A percentile compares a stretch with the other conserved stretches of the same genome.
phyloP scores from a whole-genome alignment of 108 stramenopile genomes.

The Aurantiochytrium sp. region DNA sequence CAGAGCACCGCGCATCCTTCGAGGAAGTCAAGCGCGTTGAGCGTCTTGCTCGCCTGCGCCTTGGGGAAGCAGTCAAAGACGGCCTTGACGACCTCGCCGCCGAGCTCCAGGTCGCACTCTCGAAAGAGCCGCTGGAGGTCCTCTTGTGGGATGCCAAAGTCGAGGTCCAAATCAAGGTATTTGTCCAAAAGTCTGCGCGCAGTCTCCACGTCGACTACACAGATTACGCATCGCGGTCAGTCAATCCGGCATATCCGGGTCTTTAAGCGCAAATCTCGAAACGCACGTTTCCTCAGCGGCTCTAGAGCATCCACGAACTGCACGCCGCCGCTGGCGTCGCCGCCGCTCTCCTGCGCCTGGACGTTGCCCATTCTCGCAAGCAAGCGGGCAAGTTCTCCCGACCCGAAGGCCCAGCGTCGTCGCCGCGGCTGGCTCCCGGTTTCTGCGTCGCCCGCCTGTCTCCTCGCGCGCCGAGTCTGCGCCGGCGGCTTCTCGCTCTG shows the following conservation, averaged over 20 bases:
- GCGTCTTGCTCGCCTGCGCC: background rate
- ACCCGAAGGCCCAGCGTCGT: too few species aligned
- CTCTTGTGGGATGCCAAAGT: constrained; percentile 25
- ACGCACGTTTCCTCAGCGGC: background rate
- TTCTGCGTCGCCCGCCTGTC: too few species aligned
- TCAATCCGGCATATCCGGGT: too few species aligned
- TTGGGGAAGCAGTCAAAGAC: constrained; percentile 12
- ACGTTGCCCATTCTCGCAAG: background rate
- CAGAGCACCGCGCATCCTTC: background rate
- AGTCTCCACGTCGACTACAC: background rate
- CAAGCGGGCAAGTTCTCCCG: background rate
- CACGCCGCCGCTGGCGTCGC: background rate
- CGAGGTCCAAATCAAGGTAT: background rate
- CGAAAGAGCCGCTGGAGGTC: background rate
- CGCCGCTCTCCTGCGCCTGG: background rate
- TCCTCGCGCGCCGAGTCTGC: background rate
- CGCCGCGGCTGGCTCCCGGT: too few species aligned
- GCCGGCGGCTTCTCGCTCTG: background rate
- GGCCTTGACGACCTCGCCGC: background rate
- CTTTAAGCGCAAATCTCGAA: too few species aligned
- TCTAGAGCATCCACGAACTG: background rate
- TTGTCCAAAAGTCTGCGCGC: background rate
- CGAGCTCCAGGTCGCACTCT: constrained; percentile 21
- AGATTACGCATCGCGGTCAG: too few species aligned
- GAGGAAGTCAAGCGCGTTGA: constrained; percentile 2